Evolutionary conservation across 1,284 basidiomycete genomes (phyloP).

Genomic region (Cryptococcus sp.): DNA sequence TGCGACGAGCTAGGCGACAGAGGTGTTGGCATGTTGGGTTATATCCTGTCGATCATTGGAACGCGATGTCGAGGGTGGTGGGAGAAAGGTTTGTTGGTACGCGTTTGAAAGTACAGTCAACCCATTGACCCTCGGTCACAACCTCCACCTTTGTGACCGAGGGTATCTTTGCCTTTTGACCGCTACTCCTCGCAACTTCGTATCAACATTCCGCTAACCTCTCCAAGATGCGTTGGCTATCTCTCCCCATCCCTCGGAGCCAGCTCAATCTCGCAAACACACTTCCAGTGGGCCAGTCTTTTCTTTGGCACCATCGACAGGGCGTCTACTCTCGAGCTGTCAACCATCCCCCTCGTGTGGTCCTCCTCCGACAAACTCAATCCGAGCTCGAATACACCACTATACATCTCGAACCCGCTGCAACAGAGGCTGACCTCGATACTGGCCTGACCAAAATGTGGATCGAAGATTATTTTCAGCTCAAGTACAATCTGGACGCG

Average conservation of each 20-base stretch:
- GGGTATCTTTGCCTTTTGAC: too few relatives aligned
- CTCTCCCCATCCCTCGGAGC: constrained; percentile 19
- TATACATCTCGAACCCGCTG: constrained; percentile 51
- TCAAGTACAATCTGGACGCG: constrained; percentile 46
- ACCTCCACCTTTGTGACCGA: too few relatives aligned
- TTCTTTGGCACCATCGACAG: constrained; percentile 38
- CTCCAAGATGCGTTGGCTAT: constrained; percentile 31
- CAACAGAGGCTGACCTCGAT: constrained; percentile 42
- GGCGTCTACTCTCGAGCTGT: constrained; percentile 42
- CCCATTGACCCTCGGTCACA: background rate
- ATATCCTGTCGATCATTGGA: too few relatives aligned
- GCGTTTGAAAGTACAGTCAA: constrained; percentile 1
- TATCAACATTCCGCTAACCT: too few relatives aligned
- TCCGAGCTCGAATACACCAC: constrained; percentile 67
- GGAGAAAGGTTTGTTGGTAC: background rate
- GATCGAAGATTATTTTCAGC: constrained; percentile 84
- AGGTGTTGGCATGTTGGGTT: constrained; percentile 14
- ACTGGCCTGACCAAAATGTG: constrained; percentile 64
- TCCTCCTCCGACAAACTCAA: constrained; percentile 70
- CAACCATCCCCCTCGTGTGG: constrained; percentile 54
- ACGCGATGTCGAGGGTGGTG: background rate
- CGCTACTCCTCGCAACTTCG: too few relatives aligned
- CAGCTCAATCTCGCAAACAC: constrained; percentile 43
- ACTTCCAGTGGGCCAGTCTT: constrained; percentile 45
- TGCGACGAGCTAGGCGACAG: constrained; percentile 32